Base-by-base conservation (phyloP, 805 yeast species). In the Ogataea henricii region DNA sequence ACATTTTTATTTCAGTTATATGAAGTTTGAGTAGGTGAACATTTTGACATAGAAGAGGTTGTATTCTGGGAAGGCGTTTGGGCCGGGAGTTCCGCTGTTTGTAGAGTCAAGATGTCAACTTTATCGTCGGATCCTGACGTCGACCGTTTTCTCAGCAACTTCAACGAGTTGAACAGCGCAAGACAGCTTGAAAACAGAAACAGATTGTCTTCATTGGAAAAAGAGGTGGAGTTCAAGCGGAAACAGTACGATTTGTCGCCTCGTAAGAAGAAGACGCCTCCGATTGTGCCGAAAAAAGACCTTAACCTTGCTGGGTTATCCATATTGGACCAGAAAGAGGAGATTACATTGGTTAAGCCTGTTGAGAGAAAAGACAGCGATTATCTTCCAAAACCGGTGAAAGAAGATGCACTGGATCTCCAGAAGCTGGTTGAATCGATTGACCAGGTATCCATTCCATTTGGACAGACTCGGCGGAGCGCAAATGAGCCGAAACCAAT, bases 241-340 rank as follows among this genome's bases (percentile, higher is more conserved):
- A 38, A 38, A 21, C 48, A 47, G 29, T 60, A 60, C 40, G 56
- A 55, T 23, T 22, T 14, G 16, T 58, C 60, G 4, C 60, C 63
- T 3, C 48, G 50, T 25, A 45, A 56, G 47, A 62, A 57, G 43
- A 65, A 58, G 35, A 23, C 53, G 10, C 60, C 62, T 2, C 67
- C 67, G 4, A 32, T 61, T 6, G 60, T 62, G 4, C 68, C 69
- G 6, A 54, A 45, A 48, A 65, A 65, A 47, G 58, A 52, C 14
- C 25, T 37, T 2, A 38, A 35, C 4, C 39, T 63, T 6, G 40
- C 48, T 13, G 34, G 34, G 10, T 6, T 53, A 26, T 26, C 30
- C n/a, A 17, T 35, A 2, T 26, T 30, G 6, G 14, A 30, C 13
- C 16, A 34, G 14, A 36, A 33, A 22, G 42, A 26, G 4, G 53